Base-by-base conservation (phyloP, 257 asterid species). In the Rubia yunnanensis region DNA sequence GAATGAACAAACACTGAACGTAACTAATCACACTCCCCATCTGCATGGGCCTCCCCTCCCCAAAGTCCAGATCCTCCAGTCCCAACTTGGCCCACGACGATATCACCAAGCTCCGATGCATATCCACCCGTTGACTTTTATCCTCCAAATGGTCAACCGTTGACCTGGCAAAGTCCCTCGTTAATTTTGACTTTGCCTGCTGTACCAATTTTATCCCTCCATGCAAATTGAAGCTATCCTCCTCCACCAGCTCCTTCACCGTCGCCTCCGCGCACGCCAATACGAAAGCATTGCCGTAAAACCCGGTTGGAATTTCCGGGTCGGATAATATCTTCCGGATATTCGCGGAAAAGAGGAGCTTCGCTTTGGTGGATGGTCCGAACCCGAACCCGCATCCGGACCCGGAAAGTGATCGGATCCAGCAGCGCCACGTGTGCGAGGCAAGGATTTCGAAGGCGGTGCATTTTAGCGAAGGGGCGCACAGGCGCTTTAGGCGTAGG, bases 51-150 rank as follows among this genome's bases (percentile, higher is more conserved):
- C 77, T 85, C 10, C 98, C 98, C 75, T 74, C 77, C 15, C 98
- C 98, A 22, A 91, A 88, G 70, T 91, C 88, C 81, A 91, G 26
- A 9, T 88, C 91, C 49, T 88, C 96, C 66, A 91, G 69, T n/a
- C 88, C 92, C 73, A 91, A 70, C 32, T 68, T 91, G 0, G 96
- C 79, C 98, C 96, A 91, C 3, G 86, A 94, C 1, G 98, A 88
- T 60, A 91, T 85, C 20, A 91, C 94, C 79, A 91, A 70, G 15
- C 89, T 86, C 1, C 83, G 5, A 0, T 91, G 80, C 7, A 88
- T 65, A 35, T 91, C 89, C 0, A 84, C 82, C 5, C 54, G 36
- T 26, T 73, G 22, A 0, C 44, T 58, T 54, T 66, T 65, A 57
- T 88, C 88, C 49, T 86, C 91, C 60, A 91, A 28, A 63, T 80